phyloP scores from a whole-genome alignment of 169 alveolate genomes.

The Cryptosporidium tyzzeri region DNA sequence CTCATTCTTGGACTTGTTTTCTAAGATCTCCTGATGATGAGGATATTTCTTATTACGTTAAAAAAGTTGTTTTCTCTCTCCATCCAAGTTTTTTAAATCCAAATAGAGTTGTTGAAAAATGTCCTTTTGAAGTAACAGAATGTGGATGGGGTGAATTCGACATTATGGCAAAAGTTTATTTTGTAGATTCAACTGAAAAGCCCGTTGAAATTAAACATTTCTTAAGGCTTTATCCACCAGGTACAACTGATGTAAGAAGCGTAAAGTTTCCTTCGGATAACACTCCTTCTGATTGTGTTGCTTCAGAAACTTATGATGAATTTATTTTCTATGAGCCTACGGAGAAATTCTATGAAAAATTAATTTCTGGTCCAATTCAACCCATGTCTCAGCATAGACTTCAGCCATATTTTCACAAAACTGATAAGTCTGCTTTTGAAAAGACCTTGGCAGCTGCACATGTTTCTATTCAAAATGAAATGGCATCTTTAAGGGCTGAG shows the following conservation, averaged over 20 bases:
- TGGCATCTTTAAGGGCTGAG: conserved; percentile 69
- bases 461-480: conserved; percentile 60
- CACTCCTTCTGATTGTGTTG: conserved; percentile 53
- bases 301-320: conserved; percentile 78
- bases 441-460: conserved; percentile 68
- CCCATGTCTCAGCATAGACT: conserved; percentile 79
- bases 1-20: conserved; percentile 94
- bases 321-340: conserved; percentile 78
- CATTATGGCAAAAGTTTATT: conserved; percentile 84
- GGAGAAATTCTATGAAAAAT: conserved; percentile 78
- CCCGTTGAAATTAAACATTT: conserved; percentile 87
- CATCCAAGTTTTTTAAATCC: conserved; percentile 94
- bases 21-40: conserved; percentile 91
- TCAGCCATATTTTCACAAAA: conserved; percentile 60
- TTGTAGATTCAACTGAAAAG: conserved; percentile 86
- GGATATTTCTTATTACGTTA: conserved; percentile 89
- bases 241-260: conserved; percentile 73
- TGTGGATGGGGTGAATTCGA: conserved; percentile 95
- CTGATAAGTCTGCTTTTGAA: conserved; percentile 48
- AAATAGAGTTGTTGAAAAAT: conserved; percentile 84
- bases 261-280: conserved; percentile 59
- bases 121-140: conserved; percentile 90
- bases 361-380: conserved; percentile 77
- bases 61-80: conserved; percentile 90
- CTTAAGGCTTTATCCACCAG: conserved; percentile 81